Evolutionary conservation across 345 rosid species (phyloP), one percentile per base, ranked within the genome.

Genomic region (Acer saccharum): DNA sequence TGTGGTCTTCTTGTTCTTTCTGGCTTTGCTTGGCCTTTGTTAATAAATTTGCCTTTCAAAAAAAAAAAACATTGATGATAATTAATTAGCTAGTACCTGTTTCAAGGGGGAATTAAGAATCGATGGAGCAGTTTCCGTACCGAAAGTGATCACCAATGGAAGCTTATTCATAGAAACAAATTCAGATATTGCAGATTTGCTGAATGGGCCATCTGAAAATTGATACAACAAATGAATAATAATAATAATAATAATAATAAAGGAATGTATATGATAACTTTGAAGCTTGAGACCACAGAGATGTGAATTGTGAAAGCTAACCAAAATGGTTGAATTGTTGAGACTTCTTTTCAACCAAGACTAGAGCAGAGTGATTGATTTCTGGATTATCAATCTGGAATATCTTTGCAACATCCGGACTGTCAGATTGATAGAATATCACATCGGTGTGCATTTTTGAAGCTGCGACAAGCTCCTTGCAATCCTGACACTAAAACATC

Each of bases 381-480:
- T 71, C 43, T 25, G 43, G 63, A 7, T 35, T 35, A 35, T 71
- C 74, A 54, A 71, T 52, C 25, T 27, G 43, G 16, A 52, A 71
- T 29, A 54, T 4, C 25, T 71, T 54, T 25, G 74, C 74, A 50
- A 71, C 74, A 71, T 71, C 61, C 18, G 62, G 25, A 29, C 62
- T 8, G 1, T 41, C 55, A 8, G 74, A 25, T 71, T 71, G 74
- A 1, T 27, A 71, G 63, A 71, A 71, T 16, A 50, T 3, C 11
- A 71, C 74, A 29, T 54, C 74, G 0, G 44, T 55, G 10, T 71
- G 17, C 62, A 52, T 20, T 27, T 71, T 52, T 29, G 74, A 27
- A 7, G 63, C 44, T 2, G 74, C 74, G 10, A 4, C 74, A 27
- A 71, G 46, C 39, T 50, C 74, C 41, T 71, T 39, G 14, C 61